Conservation (phyloP, 768 basidiomycete species). For the Boletus subparvulus region DNA sequence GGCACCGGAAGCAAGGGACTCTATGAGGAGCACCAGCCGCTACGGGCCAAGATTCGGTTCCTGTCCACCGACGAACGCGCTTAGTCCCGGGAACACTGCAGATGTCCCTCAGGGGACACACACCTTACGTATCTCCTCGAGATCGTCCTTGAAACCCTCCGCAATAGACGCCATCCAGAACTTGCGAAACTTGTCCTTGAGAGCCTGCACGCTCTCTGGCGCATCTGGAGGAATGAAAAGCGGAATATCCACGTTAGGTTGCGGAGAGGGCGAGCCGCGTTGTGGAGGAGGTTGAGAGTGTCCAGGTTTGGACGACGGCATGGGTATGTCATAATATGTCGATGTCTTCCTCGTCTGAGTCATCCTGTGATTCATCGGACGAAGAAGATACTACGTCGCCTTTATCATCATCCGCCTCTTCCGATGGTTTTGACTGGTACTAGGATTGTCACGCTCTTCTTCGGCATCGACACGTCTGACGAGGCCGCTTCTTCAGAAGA, state of each 20-base stretch:
- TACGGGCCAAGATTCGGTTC: conserved; percentile 70
- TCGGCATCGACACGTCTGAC: conserved; percentile 11
- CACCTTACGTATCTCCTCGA: conserved; percentile 83
- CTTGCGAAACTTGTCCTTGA: conserved; percentile 71
- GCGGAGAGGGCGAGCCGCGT: conserved; percentile 29
- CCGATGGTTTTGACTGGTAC: conserved; percentile 4
- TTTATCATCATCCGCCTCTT: conserved; percentile 1
- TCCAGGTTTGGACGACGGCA: neutral
- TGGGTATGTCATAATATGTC: neutral
- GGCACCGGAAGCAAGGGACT: conserved; percentile 77
- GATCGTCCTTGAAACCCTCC: conserved; percentile 79
- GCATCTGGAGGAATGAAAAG: conserved; percentile 52
- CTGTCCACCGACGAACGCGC: conserved; percentile 24
- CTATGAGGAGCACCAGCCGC: conserved; percentile 71
- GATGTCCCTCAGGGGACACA: conserved; percentile 6
- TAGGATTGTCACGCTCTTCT: conserved; percentile 10
- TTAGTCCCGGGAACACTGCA: neutral
- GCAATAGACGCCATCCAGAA: conserved; percentile 87
- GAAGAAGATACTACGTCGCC: conserved; percentile 3
- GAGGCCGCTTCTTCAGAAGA: conserved; percentile 38
- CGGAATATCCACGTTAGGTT: conserved; percentile 39
- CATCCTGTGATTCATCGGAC: conserved; percentile 15
- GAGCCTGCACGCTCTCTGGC: conserved; percentile 45
- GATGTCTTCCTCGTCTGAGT: conserved; percentile 4
- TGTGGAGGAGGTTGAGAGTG: conserved; percentile 1